Base-by-base conservation (phyloP, 129 eudicot species). In the Centaurea solstitialis region DNA sequence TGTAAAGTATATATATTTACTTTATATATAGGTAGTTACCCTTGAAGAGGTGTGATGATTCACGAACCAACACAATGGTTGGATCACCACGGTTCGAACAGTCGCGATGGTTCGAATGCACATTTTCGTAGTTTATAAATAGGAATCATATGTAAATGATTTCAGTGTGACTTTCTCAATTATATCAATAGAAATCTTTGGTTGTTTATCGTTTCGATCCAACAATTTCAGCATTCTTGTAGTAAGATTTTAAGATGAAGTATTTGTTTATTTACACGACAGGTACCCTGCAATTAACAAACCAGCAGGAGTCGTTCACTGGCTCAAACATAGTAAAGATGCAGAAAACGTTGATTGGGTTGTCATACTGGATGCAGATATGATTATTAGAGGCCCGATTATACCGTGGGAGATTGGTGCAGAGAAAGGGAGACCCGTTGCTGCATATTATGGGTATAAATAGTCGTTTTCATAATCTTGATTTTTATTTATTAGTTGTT, bases 281-380 rank as follows among this genome's bases (percentile, higher is more conserved):
- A 94, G 99, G 99, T 95, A 95, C 80, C 98, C 99, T 65, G 98
- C 99, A 4, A 92, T 92, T 69, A 95, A 95, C 87, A 95, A 95
- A 82, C 99, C 99, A 45, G 99, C 96, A 26, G 99, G 99, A 67
- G 78, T 95, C 12, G 89, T 91, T 17, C 97, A 95, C 78, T 95
- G 99, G 99, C 97, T 95, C 20, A 84, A 88, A 78, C 87, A 93
- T 65, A 95, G 99, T 87, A 75, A 91, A 85, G 97, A 95, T 15
- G 98, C 98, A 10, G 73, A 95, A 20, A 93, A 89, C 76, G 98
- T 95, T 23, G 99, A 95, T 83, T 95, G 99, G 99, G 99, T 95
- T 73, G 94, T 95, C n/a, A 91, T 95, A 64, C 80, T 95, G 11
- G 99, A 95, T 84, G 99, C 99, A 0, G 99, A 95, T 79, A 88